phyloP scores from a whole-genome alignment of 176 grass and related monocot genomes.

The Sorghum bicolor region DNA sequence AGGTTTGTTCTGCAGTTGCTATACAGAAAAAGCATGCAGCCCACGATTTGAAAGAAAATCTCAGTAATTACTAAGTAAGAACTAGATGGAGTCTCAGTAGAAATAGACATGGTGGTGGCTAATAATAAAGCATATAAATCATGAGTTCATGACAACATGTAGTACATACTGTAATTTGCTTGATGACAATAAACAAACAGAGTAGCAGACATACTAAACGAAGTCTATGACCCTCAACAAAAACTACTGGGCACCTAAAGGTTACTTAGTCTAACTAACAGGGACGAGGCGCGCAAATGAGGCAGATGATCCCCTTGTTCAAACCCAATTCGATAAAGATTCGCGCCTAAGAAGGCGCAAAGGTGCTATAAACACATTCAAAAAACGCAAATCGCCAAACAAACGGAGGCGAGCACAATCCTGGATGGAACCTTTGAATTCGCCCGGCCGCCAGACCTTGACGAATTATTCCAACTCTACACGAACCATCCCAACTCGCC shows the following conservation, averaged over 20 bases:
- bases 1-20: slow-evolving; percentile 22
- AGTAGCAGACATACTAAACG: neutral
- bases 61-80: no score
- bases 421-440: no score
- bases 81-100: neutral
- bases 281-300: no score
- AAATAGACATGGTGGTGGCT: neutral
- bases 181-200: neutral
- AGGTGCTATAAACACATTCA: no score
- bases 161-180: neutral
- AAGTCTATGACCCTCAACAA: no score
- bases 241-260: no score
- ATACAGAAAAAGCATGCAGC: neutral
- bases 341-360: no score
- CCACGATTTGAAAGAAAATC: neutral
- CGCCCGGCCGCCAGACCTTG: no score
- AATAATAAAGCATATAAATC: neutral
- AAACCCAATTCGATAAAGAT: no score
- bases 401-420: neutral
- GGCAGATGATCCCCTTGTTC: no score
- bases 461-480: neutral
- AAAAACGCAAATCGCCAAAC: no score
- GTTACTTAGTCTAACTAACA: no score
- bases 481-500: neutral
- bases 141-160: neutral